phyloP scores from a whole-genome alignment of 2,329 filamentous ascomycete species.

The Penicillium sp. region DNA sequence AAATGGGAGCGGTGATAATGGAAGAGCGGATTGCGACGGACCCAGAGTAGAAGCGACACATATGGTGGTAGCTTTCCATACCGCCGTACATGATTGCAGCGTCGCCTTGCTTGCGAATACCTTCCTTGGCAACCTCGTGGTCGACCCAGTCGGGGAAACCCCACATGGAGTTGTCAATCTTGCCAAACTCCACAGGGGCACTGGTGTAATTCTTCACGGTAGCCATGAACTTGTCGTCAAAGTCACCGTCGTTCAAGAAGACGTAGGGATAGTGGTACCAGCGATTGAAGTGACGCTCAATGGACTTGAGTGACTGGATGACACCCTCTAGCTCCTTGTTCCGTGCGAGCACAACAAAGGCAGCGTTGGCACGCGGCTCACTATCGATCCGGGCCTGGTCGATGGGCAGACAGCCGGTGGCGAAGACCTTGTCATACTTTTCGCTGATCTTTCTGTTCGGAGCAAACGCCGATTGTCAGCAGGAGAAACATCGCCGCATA shows the following conservation, averaged over 20 bases:
- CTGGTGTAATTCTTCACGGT: conserved; percentile 87
- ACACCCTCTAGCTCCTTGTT: conserved; percentile 97
- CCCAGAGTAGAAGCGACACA: conserved; percentile 99
- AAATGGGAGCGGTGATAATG: not conserved
- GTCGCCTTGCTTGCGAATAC: conserved; percentile 93
- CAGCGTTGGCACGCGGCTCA: conserved; percentile 76
- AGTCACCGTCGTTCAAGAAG: conserved; percentile 95
- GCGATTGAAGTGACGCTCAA: conserved; percentile 97
- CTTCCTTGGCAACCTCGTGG: conserved; percentile 86
- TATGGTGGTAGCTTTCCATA: conserved; percentile 97
- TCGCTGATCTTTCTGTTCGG: conserved; percentile 81
- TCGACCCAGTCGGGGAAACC: conserved; percentile 97
- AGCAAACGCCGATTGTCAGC: conserved; percentile 12
- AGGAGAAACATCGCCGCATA: not conserved
- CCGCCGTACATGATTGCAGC: conserved; percentile 98
- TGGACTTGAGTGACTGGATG: conserved; percentile 92
- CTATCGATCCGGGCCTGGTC: conserved; percentile 57
- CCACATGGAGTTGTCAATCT: conserved; percentile 87
- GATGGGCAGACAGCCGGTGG: conserved; percentile 72
- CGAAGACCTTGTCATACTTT: conserved; percentile 94
- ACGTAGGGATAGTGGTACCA: conserved; percentile 99
- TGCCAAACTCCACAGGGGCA: conserved; percentile 80
- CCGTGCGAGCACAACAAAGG: conserved; percentile 88
- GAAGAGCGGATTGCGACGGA: conserved; percentile 40
- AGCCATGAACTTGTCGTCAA: conserved; percentile 90